phyloP scores from a whole-genome alignment of 2,329 filamentous ascomycete genomes.

The Ceratocystis harringtonii region DNA sequence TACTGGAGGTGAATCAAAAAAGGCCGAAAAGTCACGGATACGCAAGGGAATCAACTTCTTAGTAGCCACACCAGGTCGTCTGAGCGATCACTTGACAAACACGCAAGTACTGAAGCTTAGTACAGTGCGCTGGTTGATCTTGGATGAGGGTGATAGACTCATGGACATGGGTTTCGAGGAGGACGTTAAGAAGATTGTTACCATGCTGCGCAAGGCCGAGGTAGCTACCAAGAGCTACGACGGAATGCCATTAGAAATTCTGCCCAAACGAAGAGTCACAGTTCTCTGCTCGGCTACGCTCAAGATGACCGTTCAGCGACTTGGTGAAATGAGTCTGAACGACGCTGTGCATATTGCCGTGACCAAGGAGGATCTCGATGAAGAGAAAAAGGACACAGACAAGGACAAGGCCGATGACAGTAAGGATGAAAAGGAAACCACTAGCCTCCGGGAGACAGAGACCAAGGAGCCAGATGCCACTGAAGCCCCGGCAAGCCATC shows the following conservation, averaged over 20 bases:
- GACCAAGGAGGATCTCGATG: conserved; percentile 35
- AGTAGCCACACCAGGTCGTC: conserved; percentile 80
- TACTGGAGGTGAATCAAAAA: conserved; percentile 53
- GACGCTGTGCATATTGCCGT: conserved; percentile 79
- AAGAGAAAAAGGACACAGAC: not conserved
- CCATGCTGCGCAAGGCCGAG: conserved; percentile 53
- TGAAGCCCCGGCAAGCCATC: conserved; percentile 2
- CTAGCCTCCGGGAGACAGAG: not conserved
- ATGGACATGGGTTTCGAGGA: conserved; percentile 98
- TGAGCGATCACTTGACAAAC: conserved; percentile 84
- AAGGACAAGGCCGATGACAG: conserved; percentile 28
- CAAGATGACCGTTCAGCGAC: conserved; percentile 90
- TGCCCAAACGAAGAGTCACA: conserved; percentile 66
- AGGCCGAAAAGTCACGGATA: conserved; percentile 79
- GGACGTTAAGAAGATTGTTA: conserved; percentile 76
- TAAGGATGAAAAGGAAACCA: not conserved
- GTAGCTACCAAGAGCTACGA: conserved; percentile 45
- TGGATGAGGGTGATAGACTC: conserved; percentile 93
- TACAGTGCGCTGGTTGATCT: conserved; percentile 80
- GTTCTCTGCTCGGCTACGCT: conserved; percentile 92
- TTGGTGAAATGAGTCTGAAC: conserved; percentile 89
- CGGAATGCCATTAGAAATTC: conserved; percentile 41
- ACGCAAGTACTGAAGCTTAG: conserved; percentile 79
- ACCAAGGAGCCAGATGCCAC: conserved; percentile 3
- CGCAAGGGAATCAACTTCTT: conserved; percentile 92